A percentile compares a stretch with the other conserved stretches of the same genome.
Conservation (phyloP, 78 protist genomes). For the Dictyostelium capitatum region DNA sequence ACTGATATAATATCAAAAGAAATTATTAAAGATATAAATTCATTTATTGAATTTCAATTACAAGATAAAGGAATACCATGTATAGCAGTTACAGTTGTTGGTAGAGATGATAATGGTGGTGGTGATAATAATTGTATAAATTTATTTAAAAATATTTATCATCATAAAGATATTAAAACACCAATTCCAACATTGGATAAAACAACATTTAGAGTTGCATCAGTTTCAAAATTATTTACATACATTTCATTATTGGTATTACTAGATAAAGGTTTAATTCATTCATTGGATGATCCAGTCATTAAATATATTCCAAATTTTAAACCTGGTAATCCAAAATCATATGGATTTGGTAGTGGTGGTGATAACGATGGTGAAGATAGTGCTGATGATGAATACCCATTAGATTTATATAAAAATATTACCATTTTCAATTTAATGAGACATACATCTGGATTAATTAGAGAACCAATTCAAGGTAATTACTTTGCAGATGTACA, state of each 20-base stretch:
- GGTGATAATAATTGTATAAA: not conserved
- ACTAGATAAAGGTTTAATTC: constrained; percentile 35
- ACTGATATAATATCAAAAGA: constrained; percentile 13
- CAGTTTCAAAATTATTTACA: constrained; percentile 67
- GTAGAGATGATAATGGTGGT: not conserved
- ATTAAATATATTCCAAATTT: constrained; percentile 67
- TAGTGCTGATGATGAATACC: not conserved
- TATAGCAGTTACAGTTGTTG: constrained; percentile 17
- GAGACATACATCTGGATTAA: constrained; percentile 65
- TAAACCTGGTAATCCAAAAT: constrained; percentile 37
- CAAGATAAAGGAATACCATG: constrained; percentile 36
- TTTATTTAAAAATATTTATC: constrained; percentile 13
- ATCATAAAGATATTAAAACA: constrained; percentile 34
- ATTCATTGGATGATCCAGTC: constrained; percentile 36
- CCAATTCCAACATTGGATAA: constrained; percentile 35
- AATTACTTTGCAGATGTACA: constrained; percentile 45
- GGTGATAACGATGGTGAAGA: too few relatives aligned
- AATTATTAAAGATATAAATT: constrained; percentile 25
- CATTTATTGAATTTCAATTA: constrained; percentile 31
- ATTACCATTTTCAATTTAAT: constrained; percentile 64
- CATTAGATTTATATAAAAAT: not conserved
- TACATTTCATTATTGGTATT: constrained; percentile 37
- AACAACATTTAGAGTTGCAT: constrained; percentile 54
- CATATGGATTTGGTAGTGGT: not conserved
- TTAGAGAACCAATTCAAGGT: constrained; percentile 74